These are phyloP conservation scores for Mortierella antarctica DNA, from an alignment of 192 early-diverging fungal genomes.

Conservation along the genomic window DNA sequence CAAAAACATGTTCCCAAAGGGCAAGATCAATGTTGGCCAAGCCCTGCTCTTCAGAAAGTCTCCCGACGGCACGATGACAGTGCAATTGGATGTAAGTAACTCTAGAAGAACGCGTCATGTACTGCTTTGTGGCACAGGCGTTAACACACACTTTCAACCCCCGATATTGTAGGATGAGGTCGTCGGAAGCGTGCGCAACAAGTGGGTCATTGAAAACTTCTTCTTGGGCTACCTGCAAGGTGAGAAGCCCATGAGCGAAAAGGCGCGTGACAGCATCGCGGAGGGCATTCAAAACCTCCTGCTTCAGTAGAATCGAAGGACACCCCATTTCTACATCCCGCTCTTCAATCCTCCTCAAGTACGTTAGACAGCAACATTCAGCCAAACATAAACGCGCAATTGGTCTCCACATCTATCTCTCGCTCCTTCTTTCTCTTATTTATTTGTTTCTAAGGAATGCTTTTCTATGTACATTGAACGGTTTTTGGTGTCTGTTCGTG, in stretches of 20 bases:
- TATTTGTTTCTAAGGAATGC: too few species aligned
- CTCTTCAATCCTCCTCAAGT: too few species aligned
- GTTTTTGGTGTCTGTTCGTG: too few species aligned
- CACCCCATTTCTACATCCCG: too few species aligned
- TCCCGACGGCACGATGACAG: slow-evolving; percentile 50
- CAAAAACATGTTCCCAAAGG: slow-evolving; percentile 61
- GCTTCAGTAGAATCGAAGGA: slow-evolving; percentile 22
- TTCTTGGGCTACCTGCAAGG: slow-evolving; percentile 63
- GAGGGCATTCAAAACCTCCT: slow-evolving; percentile 40
- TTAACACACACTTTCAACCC: too few species aligned
- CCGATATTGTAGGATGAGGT: slow-evolving; percentile 50
- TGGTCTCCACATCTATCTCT: not conserved
- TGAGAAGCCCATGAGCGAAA: slow-evolving; percentile 55
- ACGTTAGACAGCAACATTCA: too few species aligned
- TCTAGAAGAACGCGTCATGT: too few species aligned
- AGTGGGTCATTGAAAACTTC: slow-evolving; percentile 63
- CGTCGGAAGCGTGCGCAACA: slow-evolving; percentile 55
- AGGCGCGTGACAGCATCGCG: slow-evolving; percentile 48
- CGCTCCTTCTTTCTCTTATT: not conserved
- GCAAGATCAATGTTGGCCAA: slow-evolving; percentile 57
- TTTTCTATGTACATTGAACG: too few species aligned
- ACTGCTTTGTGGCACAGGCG: too few species aligned
- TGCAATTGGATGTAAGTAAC: slow-evolving; percentile 51
- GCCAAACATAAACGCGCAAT: too few species aligned
- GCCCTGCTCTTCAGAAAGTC: slow-evolving; percentile 58